phyloP scores from a whole-genome alignment of 1,284 basidiomycete genomes.

The Sporisorium iseilematis-ciliati region DNA sequence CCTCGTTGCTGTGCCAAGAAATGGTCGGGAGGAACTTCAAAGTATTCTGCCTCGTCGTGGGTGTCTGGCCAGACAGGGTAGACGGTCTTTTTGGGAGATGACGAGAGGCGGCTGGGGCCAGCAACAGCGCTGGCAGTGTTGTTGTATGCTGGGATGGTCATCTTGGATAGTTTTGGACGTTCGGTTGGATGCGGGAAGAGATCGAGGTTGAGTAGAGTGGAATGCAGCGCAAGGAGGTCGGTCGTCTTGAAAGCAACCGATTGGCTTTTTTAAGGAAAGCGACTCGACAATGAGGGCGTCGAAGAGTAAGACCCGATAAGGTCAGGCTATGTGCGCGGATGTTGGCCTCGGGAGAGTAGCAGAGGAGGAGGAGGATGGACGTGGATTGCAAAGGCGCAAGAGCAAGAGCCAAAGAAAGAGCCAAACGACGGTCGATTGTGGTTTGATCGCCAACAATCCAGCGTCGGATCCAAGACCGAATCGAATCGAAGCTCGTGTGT shows the following conservation, averaged over 20 bases:
- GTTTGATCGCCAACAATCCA: background rate
- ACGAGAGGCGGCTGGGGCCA: constrained; percentile 34
- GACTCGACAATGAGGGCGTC: background rate
- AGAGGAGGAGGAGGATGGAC: background rate
- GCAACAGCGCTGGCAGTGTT: background rate
- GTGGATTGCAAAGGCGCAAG: no score
- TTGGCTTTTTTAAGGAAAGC: background rate
- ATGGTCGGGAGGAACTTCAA: constrained; percentile 58
- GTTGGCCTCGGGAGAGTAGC: constrained; percentile 3
- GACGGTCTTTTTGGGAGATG: constrained; percentile 34
- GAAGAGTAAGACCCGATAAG: background rate
- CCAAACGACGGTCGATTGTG: background rate
- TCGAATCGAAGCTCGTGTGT: constrained; percentile 1
- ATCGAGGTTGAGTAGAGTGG: background rate
- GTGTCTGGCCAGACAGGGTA: constrained; percentile 49
- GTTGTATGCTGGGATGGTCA: constrained; percentile 16
- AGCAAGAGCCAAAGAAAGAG: no score
- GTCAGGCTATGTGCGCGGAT: no score
- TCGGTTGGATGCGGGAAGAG: no score
- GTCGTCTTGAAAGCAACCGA: background rate
- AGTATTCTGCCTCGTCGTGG: constrained; percentile 54
- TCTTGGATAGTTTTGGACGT: no score
- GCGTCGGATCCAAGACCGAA: background rate
- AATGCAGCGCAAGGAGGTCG: background rate
- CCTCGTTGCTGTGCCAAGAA: constrained; percentile 59